phyloP scores from a whole-genome alignment of 805 yeast genomes.

The Lipomyces sp. region DNA sequence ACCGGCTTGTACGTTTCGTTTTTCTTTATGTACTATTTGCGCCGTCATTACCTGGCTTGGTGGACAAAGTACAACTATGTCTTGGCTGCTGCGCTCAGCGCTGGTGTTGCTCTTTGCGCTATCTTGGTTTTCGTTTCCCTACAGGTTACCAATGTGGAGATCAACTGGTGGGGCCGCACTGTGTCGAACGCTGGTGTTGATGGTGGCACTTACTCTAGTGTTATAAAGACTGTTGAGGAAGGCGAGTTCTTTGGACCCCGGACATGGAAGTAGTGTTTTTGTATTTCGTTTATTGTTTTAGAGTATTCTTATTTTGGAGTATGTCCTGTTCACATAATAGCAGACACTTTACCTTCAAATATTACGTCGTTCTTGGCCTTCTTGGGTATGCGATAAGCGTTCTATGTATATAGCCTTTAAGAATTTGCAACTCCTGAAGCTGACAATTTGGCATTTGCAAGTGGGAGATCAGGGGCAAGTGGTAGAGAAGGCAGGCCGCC shows the following conservation, averaged over 20 bases:
- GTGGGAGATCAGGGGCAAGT: no score
- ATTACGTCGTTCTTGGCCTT: no score
- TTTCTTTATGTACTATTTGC: slow-evolving; percentile 46
- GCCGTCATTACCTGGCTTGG: slow-evolving; percentile 51
- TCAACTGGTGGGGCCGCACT: slow-evolving; percentile 69
- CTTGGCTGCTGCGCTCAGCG: slow-evolving; percentile 53
- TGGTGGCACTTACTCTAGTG: slow-evolving; percentile 17
- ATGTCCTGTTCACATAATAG: no score
- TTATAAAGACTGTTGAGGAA: background rate
- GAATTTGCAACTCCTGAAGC: no score
- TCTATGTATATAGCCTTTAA: no score
- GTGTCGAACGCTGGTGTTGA: slow-evolving; percentile 33
- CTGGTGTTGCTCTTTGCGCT: slow-evolving; percentile 63
- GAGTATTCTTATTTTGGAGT: no score
- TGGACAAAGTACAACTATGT: slow-evolving; percentile 53
- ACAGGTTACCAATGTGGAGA: slow-evolving; percentile 42
- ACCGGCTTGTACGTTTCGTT: slow-evolving; percentile 24
- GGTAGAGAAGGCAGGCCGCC: no score
- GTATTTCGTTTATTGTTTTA: no score
- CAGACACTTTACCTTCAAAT: no score
- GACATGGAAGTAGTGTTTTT: slow-evolving; percentile 8
- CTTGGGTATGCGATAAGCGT: no score
- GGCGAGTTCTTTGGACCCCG: slow-evolving; percentile 31
- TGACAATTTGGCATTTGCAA: no score
- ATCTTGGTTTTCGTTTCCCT: slow-evolving; percentile 55